Percentiles rank a stretch among this genome's conserved stretches.
Evolutionary conservation across 2,329 filamentous ascomycete genomes (phyloP).

Genomic region (Fusarium sp.): DNA sequence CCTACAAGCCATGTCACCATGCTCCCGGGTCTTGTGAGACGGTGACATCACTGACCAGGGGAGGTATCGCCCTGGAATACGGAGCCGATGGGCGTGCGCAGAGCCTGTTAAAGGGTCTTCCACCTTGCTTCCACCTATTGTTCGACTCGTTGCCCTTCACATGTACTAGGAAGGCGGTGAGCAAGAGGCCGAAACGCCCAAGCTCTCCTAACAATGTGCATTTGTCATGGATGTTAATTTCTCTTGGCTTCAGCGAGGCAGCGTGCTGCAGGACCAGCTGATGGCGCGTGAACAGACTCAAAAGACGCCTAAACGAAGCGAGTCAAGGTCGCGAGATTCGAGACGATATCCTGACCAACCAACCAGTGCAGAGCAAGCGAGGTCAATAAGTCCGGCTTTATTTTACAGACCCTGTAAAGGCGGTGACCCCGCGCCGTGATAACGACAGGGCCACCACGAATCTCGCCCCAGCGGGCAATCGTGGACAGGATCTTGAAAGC

Average conservation of each 20-base stretch:
- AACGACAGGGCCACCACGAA: conserved; percentile 23
- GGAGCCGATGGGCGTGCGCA: conserved; percentile 24
- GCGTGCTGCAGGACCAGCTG: conserved; percentile 5
- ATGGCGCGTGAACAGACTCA: conserved; percentile 14
- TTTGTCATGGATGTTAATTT: conserved; percentile 3
- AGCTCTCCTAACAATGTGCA: conserved; percentile 13
- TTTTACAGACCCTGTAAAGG: conserved; percentile 41
- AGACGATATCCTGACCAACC: conserved; percentile 27
- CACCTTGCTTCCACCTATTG: conserved; percentile 18
- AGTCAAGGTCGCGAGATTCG: conserved; percentile 14
- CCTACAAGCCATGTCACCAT: conserved; percentile 39
- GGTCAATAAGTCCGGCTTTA: conserved; percentile 47
- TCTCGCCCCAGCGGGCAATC: conserved; percentile 26
- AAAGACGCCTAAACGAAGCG: conserved; percentile 19
- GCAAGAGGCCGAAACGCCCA: conserved; percentile 23
- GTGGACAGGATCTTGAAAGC: conserved; percentile 6
- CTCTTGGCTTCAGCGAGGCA: conserved; percentile 14
- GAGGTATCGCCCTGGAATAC: conserved; percentile 31
- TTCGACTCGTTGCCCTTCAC: conserved; percentile 29
- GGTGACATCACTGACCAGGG: conserved; percentile 44
- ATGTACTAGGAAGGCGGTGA: conserved; percentile 37
- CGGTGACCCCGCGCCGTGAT: conserved; percentile 48
- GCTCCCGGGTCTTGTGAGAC: conserved; percentile 38
- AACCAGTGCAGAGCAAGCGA: conserved; percentile 34
- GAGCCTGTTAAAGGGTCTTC: conserved; percentile 32